Evolutionary conservation across 129 eudicot genomes (phyloP).

Genomic region (Artemisia tridentata): DNA sequence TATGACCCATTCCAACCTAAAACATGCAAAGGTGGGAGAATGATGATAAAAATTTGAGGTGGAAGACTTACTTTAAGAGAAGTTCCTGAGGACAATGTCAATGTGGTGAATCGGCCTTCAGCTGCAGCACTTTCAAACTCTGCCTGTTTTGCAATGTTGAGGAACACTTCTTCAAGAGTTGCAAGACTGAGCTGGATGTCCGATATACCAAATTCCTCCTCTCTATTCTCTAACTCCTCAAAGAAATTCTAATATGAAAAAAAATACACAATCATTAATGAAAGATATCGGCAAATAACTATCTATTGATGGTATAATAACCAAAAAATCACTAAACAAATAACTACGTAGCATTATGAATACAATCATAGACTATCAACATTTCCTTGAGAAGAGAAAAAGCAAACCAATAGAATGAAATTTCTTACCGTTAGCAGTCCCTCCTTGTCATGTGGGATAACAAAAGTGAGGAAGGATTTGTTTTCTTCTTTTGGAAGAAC

Average conservation of each 20-base stretch:
- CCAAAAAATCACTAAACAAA: neutral
- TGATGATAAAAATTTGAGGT: neutral
- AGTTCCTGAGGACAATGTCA: constrained; percentile 61
- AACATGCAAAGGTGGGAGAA: neutral
- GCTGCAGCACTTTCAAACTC: constrained; percentile 82
- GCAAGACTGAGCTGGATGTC: constrained; percentile 86
- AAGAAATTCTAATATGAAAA: constrained; percentile 55
- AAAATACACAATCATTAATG: neutral
- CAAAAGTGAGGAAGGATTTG: constrained; percentile 77
- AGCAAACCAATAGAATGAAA: constrained; percentile 7
- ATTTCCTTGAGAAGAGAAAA: neutral
- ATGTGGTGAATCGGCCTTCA: constrained; percentile 66
- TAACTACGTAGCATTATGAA: too few species aligned
- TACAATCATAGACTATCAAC: too few species aligned
- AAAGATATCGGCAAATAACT: neutral
- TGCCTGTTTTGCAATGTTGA: constrained; percentile 82
- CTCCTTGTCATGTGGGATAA: constrained; percentile 88
- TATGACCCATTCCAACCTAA: neutral
- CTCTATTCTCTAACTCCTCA: constrained; percentile 73
- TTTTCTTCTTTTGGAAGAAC: constrained; percentile 80
- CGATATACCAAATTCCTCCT: constrained; percentile 69
- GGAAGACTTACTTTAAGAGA: constrained; percentile 60
- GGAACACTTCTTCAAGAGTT: constrained; percentile 96
- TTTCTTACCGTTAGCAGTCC: constrained; percentile 58
- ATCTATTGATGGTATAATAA: neutral